Percentiles rank a stretch among this genome's conserved stretches.
These are phyloP conservation scores for Pichia sp. DNA, from an alignment of 1,139 yeast species.

Conservation along the genomic window DNA sequence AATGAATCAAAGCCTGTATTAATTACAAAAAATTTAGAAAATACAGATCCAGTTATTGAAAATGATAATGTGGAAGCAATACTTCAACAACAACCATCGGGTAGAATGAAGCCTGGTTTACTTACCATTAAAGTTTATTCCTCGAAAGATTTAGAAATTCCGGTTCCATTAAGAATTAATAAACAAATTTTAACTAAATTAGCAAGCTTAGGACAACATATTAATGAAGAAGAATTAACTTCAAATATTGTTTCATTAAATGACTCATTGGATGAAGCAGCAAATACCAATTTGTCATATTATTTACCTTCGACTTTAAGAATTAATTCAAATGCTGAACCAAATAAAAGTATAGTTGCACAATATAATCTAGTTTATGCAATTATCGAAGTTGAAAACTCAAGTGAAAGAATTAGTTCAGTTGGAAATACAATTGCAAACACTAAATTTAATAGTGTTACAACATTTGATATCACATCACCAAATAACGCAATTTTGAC, in stretches of 20 bases:
- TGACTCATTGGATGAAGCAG: slow-evolving; percentile 25
- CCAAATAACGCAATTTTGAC: slow-evolving; percentile 38
- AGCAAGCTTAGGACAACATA: slow-evolving; percentile 33
- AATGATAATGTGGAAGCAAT: slow-evolving; percentile 9
- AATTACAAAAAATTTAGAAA: slow-evolving; percentile 25
- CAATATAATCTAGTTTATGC: slow-evolving; percentile 39
- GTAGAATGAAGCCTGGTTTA: slow-evolving; percentile 48
- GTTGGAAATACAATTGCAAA: slow-evolving; percentile 36
- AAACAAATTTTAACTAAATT: slow-evolving; percentile 47
- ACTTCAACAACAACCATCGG: neutral
- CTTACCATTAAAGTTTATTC: slow-evolving; percentile 64
- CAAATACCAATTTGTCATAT: slow-evolving; percentile 32
- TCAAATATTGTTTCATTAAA: slow-evolving; percentile 36
- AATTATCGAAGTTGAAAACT: slow-evolving; percentile 70
- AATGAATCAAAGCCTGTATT: slow-evolving; percentile 14
- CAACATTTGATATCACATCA: slow-evolving; percentile 86
- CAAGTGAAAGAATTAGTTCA: slow-evolving; percentile 36
- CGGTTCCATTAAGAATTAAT: slow-evolving; percentile 42
- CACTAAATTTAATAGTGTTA: slow-evolving; percentile 79
- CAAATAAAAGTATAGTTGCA: slow-evolving; percentile 47
- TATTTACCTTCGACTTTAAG: slow-evolving; percentile 63
- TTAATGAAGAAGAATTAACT: slow-evolving; percentile 37
- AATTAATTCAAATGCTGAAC: slow-evolving; percentile 31
- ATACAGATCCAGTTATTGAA: slow-evolving; percentile 28
- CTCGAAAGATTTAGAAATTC: slow-evolving; percentile 55